Base-by-base conservation (phyloP, 2,329 filamentous ascomycete genomes). In the Ascochyta koolunga region DNA sequence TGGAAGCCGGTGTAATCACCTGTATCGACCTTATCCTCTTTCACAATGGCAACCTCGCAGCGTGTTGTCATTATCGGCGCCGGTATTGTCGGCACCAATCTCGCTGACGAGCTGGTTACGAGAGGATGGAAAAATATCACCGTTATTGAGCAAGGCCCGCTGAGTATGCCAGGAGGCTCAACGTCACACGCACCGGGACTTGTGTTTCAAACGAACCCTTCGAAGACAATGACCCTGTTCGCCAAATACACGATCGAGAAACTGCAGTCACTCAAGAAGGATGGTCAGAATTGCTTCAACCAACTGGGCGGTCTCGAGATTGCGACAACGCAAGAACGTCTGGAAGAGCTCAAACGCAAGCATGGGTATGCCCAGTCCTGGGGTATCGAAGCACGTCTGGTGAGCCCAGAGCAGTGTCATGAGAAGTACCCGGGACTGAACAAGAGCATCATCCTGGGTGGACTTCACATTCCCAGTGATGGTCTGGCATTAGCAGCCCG, bases 151-250 rank as follows among this genome's bases (percentile, higher is more conserved):
- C 85, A 88, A 69, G 85, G 85, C 0, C 85, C 85, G 2, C 68
- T 88, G 59, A 74, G 78, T 53, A 82, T 87, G 79, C 85, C 85
- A 0, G 85, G 86, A 22, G 85, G 85, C 38, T 88, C 86, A 24
- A 87, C 86, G 6, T 87, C 85, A 6, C 85, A 88, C 59, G 85
- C 85, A 4, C 85, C 85, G 0, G 85, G 85, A 0, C 77, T 88
- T 3, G 85, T 88, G 0, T 88, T 86, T 62, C 85, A 88, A 65
- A 87, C 83, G 7, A 87, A 83, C 44, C 69, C 76, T 1, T 84
- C 80, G 41, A 84, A 81, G 67, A 82, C 81, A 0, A 77, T 88
- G 82, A 85, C 80, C 5, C 68, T 77, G 3, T 80, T 88, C 46
- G 86, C 85, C 2, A 79, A 78, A 39, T 88, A 88, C 66, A 88